These are phyloP conservation scores for Entonaema liquescens DNA, from an alignment of 495 filamentous ascomycete genomes.

Conservation along the genomic window DNA sequence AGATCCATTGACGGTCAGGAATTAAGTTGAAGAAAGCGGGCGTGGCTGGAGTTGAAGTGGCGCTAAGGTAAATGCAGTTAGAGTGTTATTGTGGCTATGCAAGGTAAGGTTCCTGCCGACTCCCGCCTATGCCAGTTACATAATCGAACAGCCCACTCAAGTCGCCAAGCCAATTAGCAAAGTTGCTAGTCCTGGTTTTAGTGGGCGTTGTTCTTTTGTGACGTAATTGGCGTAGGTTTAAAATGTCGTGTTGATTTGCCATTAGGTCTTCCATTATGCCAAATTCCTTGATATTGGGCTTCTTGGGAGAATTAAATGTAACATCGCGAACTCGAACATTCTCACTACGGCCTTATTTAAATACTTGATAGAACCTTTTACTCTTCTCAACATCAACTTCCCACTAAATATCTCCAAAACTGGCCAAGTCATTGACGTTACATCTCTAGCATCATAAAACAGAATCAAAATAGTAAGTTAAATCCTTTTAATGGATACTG, in stretches of 20 bases:
- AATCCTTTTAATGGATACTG: neutral
- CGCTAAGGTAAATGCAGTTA: neutral
- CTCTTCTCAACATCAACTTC: neutral
- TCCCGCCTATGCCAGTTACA: neutral
- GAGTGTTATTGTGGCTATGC: neutral
- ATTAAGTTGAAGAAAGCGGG: neutral
- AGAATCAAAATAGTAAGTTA: neutral
- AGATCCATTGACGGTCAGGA: neutral
- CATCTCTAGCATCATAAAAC: neutral
- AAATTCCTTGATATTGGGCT: slow-evolving; percentile 19
- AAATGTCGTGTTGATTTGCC: neutral
- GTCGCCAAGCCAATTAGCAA: slow-evolving; percentile 2
- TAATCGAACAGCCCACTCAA: neutral
- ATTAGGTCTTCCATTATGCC: neutral
- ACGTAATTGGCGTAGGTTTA: slow-evolving; percentile 16
- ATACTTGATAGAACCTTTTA: neutral
- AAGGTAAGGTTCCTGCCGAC: too few relatives aligned
- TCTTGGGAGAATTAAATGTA: neutral
- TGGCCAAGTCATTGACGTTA: neutral
- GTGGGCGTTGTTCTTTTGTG: slow-evolving; percentile 11
- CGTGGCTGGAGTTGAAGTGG: neutral
- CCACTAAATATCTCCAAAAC: neutral
- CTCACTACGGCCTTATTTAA: neutral
- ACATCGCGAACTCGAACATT: neutral
- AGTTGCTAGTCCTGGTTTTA: slow-evolving; percentile 5